Evolutionary conservation across 2,329 filamentous ascomycete genomes (phyloP).

Genomic region (Beauveria varroae): DNA sequence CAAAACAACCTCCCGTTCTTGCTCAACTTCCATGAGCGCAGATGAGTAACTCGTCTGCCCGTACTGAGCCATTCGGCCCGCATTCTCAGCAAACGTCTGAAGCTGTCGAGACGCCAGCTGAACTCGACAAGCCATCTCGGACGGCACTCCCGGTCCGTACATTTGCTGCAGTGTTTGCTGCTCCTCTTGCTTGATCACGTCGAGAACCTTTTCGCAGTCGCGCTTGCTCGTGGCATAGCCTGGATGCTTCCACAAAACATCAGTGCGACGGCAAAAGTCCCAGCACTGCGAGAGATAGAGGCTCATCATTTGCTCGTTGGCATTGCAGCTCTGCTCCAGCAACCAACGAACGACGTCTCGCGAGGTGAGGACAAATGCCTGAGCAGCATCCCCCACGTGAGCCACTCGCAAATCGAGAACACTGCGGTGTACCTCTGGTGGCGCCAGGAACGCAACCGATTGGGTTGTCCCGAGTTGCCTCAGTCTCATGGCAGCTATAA

Average conservation of each 20-base stretch:
- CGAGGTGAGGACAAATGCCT: constrained; percentile 12
- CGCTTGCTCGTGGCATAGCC: constrained; percentile 29
- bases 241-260: constrained; percentile 37
- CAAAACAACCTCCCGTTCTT: constrained; percentile 51
- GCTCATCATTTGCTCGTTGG: constrained; percentile 50
- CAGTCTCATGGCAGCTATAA: constrained; percentile 55
- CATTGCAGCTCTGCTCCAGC: constrained; percentile 53
- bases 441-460: constrained; percentile 46
- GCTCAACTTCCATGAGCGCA: constrained; percentile 51
- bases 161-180: constrained; percentile 49
- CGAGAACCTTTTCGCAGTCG: constrained; percentile 26
- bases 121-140: not conserved
- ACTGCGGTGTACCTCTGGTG: constrained; percentile 54
- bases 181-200: constrained; percentile 37
- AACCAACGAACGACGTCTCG: constrained; percentile 45
- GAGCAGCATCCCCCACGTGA: not conserved
- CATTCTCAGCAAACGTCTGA: not conserved
- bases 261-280: constrained; percentile 50
- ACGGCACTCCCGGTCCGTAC: constrained; percentile 34
- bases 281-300: constrained; percentile 53
- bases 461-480: constrained; percentile 51
- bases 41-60: constrained; percentile 28
- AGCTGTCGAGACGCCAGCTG: not conserved
- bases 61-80: not conserved
- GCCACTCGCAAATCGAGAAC: constrained; percentile 38